Percentiles rank a stretch among this genome's conserved stretches.
Evolutionary conservation across 441 rosid species (phyloP).

Genomic region (Erodium trifolium): DNA sequence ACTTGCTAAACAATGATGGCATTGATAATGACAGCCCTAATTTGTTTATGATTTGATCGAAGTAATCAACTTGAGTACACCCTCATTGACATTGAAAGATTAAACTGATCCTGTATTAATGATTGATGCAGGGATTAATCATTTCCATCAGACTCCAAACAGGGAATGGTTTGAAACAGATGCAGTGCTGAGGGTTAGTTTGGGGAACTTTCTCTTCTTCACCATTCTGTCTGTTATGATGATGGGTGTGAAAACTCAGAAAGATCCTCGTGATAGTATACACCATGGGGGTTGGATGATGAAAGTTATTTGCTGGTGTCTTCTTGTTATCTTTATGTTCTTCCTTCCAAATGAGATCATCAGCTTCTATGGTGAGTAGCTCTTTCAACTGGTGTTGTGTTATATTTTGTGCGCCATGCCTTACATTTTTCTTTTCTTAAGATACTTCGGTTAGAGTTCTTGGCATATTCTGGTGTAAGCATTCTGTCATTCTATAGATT

Average conservation of each 20-base stretch:
- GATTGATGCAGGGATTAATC: conserved; percentile 6
- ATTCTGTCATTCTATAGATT: too few relatives aligned
- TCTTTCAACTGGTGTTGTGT: conserved; percentile 14
- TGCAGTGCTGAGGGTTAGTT: conserved; percentile 92
- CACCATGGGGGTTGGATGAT: conserved; percentile 92
- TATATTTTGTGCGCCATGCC: too few relatives aligned
- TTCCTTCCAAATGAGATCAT: conserved; percentile 65
- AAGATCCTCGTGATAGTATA: conserved; percentile 84
- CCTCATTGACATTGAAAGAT: too few relatives aligned
- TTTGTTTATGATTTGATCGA: too few relatives aligned
- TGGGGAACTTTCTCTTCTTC: conserved; percentile 83
- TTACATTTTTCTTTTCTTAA: too few relatives aligned
- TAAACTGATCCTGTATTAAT: too few relatives aligned
- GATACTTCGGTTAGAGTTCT: too few relatives aligned
- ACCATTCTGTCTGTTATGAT: conserved; percentile 63
- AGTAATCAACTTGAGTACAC: too few relatives aligned
- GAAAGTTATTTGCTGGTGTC: conserved; percentile 74
- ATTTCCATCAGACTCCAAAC: conserved; percentile 8
- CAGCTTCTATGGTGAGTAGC: conserved; percentile 53
- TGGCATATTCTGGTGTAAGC: too few relatives aligned
- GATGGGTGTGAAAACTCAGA: conserved; percentile 93
- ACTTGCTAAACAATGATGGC: too few relatives aligned
- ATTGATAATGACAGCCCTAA: too few relatives aligned
- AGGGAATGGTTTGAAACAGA: conserved; percentile 80
- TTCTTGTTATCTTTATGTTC: conserved; percentile 84